phyloP scores from a whole-genome alignment of 768 basidiomycete species.

The Chalciporus piperatus region DNA sequence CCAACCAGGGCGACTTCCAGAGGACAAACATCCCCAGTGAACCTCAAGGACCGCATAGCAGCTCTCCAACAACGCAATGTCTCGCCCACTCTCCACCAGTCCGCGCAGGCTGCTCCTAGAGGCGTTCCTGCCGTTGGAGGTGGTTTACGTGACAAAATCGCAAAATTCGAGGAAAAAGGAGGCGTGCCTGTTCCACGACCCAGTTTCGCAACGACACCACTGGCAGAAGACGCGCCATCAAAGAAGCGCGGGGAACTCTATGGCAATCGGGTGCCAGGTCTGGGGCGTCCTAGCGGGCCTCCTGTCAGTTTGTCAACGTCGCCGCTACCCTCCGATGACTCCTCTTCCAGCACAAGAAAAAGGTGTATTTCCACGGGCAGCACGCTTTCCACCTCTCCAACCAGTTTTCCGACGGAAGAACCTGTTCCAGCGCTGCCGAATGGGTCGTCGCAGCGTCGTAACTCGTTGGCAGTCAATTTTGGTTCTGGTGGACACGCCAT shows the following conservation, averaged over 20 bases:
- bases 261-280: constrained; percentile 60
- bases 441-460: constrained; percentile 20
- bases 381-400: constrained; percentile 12
- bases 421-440: constrained; percentile 27
- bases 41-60: constrained; percentile 81
- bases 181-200: constrained; percentile 73
- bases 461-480: constrained; percentile 29
- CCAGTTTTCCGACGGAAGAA: constrained; percentile 15
- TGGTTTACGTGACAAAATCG: constrained; percentile 65
- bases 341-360: constrained; percentile 23
- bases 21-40: constrained; percentile 35
- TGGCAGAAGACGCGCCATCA: constrained; percentile 42
- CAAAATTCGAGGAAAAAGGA: constrained; percentile 77
- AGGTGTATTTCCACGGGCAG: constrained; percentile 29
- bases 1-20: constrained; percentile 26
- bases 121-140: constrained; percentile 27
- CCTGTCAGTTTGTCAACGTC: constrained; percentile 20
- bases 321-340: constrained; percentile 15
- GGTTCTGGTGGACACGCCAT: constrained; percentile 19
- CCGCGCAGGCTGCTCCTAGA: constrained; percentile 33
- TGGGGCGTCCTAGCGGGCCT: constrained; percentile 22
- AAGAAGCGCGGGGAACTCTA: constrained; percentile 66
- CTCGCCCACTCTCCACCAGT: constrained; percentile 28
- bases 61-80: constrained; percentile 63
- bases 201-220: constrained; percentile 65